A percentile compares a stretch with the other conserved stretches of the same genome.
phyloP scores from a whole-genome alignment of 1,139 yeast genomes.

The Hyphopichia khmerensis region DNA sequence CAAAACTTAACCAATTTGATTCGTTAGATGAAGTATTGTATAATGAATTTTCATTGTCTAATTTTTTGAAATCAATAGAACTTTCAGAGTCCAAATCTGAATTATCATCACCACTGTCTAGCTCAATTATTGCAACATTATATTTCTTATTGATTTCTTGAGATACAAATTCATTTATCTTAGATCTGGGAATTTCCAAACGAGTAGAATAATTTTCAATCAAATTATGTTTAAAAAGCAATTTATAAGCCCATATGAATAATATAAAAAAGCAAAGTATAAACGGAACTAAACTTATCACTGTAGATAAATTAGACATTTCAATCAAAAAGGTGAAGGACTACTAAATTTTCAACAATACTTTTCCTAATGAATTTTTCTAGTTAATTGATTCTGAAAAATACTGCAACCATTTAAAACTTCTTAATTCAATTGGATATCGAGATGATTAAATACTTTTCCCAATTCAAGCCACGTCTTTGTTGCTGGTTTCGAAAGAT shows the following conservation, averaged over 20 bases:
- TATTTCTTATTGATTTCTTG: constrained; percentile 12
- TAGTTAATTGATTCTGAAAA: not conserved
- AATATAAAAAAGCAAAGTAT: constrained; percentile 13
- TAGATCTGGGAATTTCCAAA: constrained; percentile 15
- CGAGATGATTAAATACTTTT: no score
- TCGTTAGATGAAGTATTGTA: not conserved
- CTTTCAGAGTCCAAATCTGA: not conserved
- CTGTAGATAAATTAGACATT: not conserved
- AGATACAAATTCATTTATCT: constrained; percentile 21
- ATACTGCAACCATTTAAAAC: no score
- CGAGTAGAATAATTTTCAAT: constrained; percentile 17
- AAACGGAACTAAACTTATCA: constrained; percentile 8
- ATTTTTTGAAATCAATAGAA: not conserved
- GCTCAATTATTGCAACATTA: constrained; percentile 15
- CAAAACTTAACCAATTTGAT: not conserved
- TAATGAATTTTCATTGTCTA: not conserved
- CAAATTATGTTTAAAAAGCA: constrained; percentile 24
- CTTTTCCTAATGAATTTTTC: not conserved
- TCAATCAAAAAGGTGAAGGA: no score
- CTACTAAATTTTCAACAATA: not conserved
- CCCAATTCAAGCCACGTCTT: no score
- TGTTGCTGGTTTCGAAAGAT: no score
- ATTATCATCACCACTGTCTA: constrained; percentile 12
- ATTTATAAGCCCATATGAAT: constrained; percentile 21
- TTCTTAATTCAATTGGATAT: no score